Conservation (phyloP, 257 asterid species). For the Rubia yunnanensis region DNA sequence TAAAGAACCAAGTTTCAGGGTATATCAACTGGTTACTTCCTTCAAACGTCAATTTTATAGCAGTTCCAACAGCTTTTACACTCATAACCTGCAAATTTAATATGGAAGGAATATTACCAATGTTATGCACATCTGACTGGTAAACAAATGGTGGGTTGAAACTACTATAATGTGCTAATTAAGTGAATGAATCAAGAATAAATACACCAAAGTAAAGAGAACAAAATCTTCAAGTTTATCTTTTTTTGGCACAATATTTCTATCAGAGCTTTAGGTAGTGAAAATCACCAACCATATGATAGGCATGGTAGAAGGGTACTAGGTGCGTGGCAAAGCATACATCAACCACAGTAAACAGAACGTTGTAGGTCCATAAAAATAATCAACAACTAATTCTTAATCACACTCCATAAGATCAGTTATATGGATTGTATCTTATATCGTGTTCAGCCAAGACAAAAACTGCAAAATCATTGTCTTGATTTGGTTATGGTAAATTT, state of each 20-base stretch:
- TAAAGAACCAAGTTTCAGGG: conserved; percentile 74
- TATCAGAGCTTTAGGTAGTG: not conserved
- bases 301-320: not conserved
- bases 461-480: not conserved
- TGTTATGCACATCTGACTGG: not conserved
- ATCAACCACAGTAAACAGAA: not conserved
- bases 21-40: conserved; percentile 72
- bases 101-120: not conserved
- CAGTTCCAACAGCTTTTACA: conserved; percentile 85
- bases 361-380: not conserved
- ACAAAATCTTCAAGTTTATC: not conserved
- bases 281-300: not conserved
- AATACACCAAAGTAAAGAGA: not conserved
- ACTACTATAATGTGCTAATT: not conserved
- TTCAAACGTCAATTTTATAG: conserved; percentile 71
- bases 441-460: not conserved
- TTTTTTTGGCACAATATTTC: not conserved
- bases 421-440: too few species aligned
- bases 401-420: too few species aligned
- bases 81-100: conserved; percentile 67
- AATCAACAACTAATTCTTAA: not conserved
- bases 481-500: not conserved
- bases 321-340: not conserved
- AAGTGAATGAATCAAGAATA: too few species aligned
- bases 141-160: not conserved